Conservation (phyloP, 2,329 filamentous ascomycete species). For the Neofusicoccum umdonicola region DNA sequence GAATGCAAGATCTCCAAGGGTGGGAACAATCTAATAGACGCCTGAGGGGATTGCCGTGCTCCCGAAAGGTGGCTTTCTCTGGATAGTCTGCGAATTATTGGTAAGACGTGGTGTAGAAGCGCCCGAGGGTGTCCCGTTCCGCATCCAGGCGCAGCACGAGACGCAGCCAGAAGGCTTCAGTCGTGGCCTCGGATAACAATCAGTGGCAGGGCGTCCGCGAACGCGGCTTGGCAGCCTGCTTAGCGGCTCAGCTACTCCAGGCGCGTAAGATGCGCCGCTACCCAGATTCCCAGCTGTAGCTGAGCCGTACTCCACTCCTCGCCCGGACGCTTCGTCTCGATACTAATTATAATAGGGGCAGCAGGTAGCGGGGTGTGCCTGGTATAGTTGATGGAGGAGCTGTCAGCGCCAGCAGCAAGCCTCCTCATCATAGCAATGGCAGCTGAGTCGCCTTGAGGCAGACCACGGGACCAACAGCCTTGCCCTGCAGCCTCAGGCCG, state of each 20-base stretch:
- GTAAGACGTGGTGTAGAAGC: too few species aligned
- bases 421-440: background rate
- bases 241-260: background rate
- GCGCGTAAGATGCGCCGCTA: conserved; percentile 5
- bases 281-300: conserved; percentile 17
- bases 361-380: background rate
- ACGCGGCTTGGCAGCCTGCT: background rate
- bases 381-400: conserved; percentile 4
- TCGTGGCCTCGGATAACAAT: conserved; percentile 11
- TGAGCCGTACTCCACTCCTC: conserved; percentile 5
- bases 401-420: background rate
- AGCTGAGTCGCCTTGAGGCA: too few species aligned
- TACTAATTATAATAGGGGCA: background rate
- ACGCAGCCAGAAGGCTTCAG: conserved; percentile 12
- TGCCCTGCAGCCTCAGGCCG: too few species aligned
- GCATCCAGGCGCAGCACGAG: too few species aligned
- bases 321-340: conserved; percentile 14
- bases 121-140: too few species aligned
- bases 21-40: too few species aligned
- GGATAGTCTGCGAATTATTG: too few species aligned
- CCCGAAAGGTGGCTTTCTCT: too few species aligned
- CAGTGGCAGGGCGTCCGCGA: background rate
- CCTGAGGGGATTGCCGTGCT: too few species aligned
- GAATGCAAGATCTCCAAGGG: too few species aligned
- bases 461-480: too few species aligned